Evolutionary conservation across 116 monocot genomes (phyloP).

Genomic region (Cymodocea nodosa): DNA sequence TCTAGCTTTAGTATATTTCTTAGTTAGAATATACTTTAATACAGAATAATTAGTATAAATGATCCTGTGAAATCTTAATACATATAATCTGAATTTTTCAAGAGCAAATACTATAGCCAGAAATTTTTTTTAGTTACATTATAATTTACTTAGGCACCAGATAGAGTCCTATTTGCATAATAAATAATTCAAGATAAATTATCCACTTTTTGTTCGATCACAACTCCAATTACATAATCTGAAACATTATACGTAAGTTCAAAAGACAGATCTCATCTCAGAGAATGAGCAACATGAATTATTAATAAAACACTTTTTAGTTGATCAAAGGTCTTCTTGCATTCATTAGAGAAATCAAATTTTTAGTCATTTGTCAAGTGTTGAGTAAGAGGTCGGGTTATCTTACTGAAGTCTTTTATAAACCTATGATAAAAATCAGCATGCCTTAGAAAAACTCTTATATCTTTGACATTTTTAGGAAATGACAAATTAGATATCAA

Average conservation of each 20-base stretch:
- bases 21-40: too few relatives aligned
- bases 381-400: not conserved
- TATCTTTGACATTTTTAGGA: not conserved
- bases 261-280: slow-evolving; percentile 3
- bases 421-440: not conserved
- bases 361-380: not conserved
- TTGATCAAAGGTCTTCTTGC: not conserved
- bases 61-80: too few relatives aligned
- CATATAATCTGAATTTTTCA: too few relatives aligned
- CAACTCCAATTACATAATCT: slow-evolving; percentile 3
- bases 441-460: not conserved
- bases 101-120: too few relatives aligned
- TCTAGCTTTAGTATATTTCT: too few relatives aligned
- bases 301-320: not conserved
- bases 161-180: slow-evolving; percentile 3
- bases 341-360: not conserved
- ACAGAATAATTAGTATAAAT: too few relatives aligned
- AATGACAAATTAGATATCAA: not conserved
- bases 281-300: not conserved
- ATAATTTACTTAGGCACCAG: slow-evolving; percentile 3
- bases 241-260: too few relatives aligned
- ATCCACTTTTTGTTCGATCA: not conserved
- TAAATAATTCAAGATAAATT: not conserved
- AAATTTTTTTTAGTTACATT: slow-evolving; percentile 1
- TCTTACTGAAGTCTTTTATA: slow-evolving; percentile 6